Conservation (phyloP, 73 alveolate genomes). For the Paramecium sexaurelia region DNA sequence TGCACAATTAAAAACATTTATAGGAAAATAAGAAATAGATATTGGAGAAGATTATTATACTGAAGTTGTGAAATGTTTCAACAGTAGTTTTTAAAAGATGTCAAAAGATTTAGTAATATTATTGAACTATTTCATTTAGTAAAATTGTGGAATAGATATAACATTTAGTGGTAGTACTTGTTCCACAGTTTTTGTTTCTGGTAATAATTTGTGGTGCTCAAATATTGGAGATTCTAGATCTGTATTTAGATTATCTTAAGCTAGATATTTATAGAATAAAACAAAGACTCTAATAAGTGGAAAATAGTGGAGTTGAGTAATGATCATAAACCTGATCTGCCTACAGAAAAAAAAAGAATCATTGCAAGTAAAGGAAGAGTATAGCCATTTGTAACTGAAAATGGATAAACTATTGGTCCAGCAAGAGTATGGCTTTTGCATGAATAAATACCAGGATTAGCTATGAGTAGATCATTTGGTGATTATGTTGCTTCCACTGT, state of each 20-base stretch:
- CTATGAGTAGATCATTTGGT: constrained; percentile 97
- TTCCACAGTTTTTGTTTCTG: constrained; percentile 67
- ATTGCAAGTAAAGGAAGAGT: constrained; percentile 87
- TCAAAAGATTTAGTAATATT: constrained; percentile 4
- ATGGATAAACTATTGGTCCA: constrained; percentile 88
- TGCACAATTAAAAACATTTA: background rate
- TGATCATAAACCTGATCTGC: constrained; percentile 93
- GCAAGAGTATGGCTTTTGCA: constrained; percentile 93
- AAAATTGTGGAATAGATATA: constrained; percentile 70
- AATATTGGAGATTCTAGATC: constrained; percentile 80
- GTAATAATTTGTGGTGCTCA: constrained; percentile 64
- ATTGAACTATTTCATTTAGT: background rate
- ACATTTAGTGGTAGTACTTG: constrained; percentile 74
- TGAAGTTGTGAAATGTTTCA: background rate
- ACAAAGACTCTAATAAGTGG: constrained; percentile 55
- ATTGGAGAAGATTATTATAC: constrained; percentile 33
- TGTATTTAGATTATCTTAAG: constrained; percentile 62
- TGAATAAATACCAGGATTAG: constrained; percentile 96
- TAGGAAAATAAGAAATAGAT: constrained; percentile 35
- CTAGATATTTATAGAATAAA: constrained; percentile 65
- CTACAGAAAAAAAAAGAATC: constrained; percentile 86
- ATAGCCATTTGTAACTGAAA: constrained; percentile 74
- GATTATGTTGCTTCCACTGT: constrained; percentile 88
- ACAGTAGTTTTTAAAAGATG: constrained; percentile 24
- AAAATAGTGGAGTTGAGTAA: constrained; percentile 69